Percentiles rank a stretch among this genome's conserved stretches.
phyloP scores from a whole-genome alignment of 331 rosid genomes.

The Acacia pycnantha region DNA sequence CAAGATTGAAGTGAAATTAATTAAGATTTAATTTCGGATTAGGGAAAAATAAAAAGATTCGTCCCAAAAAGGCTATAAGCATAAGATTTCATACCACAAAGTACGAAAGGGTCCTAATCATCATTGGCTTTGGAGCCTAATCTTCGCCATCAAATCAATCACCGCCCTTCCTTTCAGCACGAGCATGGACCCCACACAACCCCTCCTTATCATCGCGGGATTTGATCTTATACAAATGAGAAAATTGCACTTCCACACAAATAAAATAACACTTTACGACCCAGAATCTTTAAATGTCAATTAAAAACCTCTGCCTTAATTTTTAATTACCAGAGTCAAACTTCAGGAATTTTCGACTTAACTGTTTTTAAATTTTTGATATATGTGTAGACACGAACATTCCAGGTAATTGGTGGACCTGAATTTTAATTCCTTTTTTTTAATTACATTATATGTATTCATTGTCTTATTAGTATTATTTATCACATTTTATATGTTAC shows the following conservation, averaged over 20 bases:
- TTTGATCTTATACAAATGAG: not conserved
- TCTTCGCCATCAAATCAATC: not conserved
- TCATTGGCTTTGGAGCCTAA: not conserved
- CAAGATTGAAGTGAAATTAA: slow-evolving; percentile 23
- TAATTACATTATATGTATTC: no score
- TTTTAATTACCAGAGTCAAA: not conserved
- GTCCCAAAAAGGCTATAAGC: not conserved
- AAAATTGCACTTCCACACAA: no score
- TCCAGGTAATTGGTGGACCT: not conserved
- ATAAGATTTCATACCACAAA: not conserved
- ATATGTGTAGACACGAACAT: not conserved
- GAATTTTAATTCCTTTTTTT: not conserved
- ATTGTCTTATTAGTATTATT: not conserved
- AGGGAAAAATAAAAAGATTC: not conserved
- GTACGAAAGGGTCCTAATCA: not conserved
- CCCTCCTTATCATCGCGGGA: not conserved
- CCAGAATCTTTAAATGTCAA: not conserved
- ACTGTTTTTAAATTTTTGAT: not conserved
- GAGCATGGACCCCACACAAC: not conserved
- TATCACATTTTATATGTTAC: not conserved
- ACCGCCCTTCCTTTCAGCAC: not conserved
- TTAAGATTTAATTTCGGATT: not conserved
- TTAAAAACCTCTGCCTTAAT: no score
- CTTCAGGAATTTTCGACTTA: not conserved
- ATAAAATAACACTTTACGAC: no score